phyloP scores from a whole-genome alignment of 2,329 filamentous ascomycete genomes.

The Zasmidium cellare region DNA sequence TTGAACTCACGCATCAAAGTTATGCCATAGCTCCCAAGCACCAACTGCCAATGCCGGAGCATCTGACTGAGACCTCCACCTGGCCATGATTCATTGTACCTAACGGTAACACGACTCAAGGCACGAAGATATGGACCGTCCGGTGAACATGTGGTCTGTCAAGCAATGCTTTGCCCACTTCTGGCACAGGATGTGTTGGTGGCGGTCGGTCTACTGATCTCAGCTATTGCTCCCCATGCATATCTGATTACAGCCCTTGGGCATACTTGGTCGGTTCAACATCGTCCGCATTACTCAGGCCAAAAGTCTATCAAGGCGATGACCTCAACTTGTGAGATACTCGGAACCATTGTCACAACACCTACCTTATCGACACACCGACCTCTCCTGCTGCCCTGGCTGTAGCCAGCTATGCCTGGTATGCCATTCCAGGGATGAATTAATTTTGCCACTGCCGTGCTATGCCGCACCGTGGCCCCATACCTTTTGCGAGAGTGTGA shows the following conservation, averaged over 20 bases:
- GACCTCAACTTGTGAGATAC: neutral
- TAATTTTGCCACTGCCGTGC: neutral
- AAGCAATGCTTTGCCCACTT: neutral
- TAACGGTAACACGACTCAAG: neutral
- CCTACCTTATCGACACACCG: neutral
- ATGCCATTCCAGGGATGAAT: neutral
- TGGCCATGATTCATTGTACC: neutral
- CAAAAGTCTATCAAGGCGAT: neutral
- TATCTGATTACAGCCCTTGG: neutral
- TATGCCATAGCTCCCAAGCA: constrained; percentile 7
- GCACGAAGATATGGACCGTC: neutral
- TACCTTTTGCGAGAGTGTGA: neutral
- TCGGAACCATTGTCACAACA: neutral
- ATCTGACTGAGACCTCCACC: neutral
- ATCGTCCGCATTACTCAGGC: neutral
- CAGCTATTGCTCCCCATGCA: no score
- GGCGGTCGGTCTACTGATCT: no score
- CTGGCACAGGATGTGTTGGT: neutral
- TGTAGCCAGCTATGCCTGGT: neutral
- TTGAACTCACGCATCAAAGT: constrained; percentile 4
- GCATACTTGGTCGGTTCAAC: neutral
- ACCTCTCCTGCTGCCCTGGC: neutral
- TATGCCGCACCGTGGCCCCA: neutral
- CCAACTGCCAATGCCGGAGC: neutral
- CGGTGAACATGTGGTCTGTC: neutral